Evolutionary conservation across 306 rosid genomes (phyloP).

Genomic region (Quercus cerris): DNA sequence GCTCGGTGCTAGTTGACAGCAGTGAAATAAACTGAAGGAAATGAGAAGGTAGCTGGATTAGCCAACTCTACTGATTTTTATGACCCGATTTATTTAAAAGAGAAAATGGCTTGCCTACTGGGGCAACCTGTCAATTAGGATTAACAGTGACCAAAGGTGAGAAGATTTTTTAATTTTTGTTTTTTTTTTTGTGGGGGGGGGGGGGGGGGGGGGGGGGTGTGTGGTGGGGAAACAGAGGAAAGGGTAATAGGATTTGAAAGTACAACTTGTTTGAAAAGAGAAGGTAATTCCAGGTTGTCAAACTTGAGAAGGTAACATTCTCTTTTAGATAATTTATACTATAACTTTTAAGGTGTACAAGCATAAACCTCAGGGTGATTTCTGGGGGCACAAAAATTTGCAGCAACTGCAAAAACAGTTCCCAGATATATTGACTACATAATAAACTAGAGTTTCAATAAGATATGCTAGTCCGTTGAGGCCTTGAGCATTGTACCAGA

Average conservation of each 20-base stretch:
- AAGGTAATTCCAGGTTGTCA: too few species aligned
- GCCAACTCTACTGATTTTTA: background rate
- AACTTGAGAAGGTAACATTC: background rate
- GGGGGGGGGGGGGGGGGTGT: too few species aligned
- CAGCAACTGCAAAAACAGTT: background rate
- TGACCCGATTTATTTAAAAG: background rate
- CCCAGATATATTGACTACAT: background rate
- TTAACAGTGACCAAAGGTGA: background rate
- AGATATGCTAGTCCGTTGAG: background rate
- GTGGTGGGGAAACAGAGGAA: background rate
- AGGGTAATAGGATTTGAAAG: background rate
- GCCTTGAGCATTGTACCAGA: background rate
- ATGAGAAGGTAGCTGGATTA: background rate
- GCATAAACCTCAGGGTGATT: background rate
- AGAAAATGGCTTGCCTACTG: background rate
- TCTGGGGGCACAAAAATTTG: background rate
- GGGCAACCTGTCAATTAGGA: background rate
- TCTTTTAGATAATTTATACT: background rate
- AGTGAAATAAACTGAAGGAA: background rate
- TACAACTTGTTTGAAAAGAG: background rate
- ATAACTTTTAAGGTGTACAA: background rate
- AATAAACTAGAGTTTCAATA: background rate
- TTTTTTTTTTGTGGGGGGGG: background rate
- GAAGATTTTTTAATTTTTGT: background rate
- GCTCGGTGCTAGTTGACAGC: background rate